A percentile compares a stretch with the other conserved stretches of the same genome.
Conservation (phyloP, 257 asterid genomes). For the Lycium ferocissimum region DNA sequence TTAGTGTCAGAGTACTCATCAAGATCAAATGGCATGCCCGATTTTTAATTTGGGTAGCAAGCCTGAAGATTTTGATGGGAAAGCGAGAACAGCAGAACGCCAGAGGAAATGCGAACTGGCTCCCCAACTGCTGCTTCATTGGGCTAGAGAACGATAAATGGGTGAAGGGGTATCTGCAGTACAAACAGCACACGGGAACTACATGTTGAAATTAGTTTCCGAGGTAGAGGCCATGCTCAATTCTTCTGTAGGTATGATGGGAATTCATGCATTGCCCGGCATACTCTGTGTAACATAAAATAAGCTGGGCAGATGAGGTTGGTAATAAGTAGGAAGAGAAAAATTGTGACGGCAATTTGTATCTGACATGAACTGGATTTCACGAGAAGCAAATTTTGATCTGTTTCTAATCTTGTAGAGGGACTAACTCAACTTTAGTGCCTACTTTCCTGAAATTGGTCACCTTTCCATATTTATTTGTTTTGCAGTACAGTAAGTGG, state of each 20-base stretch:
- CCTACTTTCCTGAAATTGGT: neutral
- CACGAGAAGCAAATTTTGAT: conserved; percentile 41
- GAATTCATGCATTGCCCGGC: conserved; percentile 41
- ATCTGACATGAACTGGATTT: conserved; percentile 43
- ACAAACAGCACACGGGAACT: neutral
- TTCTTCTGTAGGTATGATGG: conserved; percentile 28
- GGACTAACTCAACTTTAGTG: conserved; percentile 29
- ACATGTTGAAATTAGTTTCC: conserved; percentile 1
- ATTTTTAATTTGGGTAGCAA: conserved; percentile 46
- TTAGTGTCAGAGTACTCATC: conserved; percentile 90
- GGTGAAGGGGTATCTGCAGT: neutral
- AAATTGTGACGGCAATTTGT: conserved; percentile 37
- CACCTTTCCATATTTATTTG: neutral
- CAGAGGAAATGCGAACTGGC: neutral
- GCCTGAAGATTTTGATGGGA: conserved; percentile 20
- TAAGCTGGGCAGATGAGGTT: conserved; percentile 41
- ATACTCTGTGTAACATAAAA: conserved; percentile 58
- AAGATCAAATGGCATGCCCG: conserved; percentile 69
- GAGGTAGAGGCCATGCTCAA: conserved; percentile 12
- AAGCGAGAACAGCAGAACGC: conserved; percentile 30
- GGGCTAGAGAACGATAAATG: neutral
- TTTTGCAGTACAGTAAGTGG: conserved; percentile 4
- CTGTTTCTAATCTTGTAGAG: conserved; percentile 36
- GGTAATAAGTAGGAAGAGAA: conserved; percentile 35
- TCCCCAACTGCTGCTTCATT: conserved; percentile 12